phyloP scores from a whole-genome alignment of 345 rosid species.

The Aquilaria sinensis region DNA sequence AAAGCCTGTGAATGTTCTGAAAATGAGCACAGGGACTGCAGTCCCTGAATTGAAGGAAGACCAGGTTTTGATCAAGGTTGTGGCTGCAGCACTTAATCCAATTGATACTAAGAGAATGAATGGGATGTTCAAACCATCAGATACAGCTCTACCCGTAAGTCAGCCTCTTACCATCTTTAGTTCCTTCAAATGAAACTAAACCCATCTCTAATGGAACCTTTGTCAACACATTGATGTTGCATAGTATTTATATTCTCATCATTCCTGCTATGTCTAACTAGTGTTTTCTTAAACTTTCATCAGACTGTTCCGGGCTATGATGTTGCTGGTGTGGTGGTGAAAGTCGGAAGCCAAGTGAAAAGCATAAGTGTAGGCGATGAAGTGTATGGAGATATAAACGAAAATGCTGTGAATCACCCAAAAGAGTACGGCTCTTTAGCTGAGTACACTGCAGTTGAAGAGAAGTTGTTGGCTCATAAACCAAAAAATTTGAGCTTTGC shows the following conservation, averaged over 20 bases:
- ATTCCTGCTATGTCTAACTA: background rate
- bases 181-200: background rate
- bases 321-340: slow-evolving; percentile 85
- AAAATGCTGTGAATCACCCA: slow-evolving; percentile 76
- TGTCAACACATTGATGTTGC: background rate
- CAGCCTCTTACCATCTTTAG: background rate
- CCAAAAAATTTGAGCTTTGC: slow-evolving; percentile 70
- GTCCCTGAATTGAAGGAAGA: slow-evolving; percentile 75
- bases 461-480: slow-evolving; percentile 63
- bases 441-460: slow-evolving; percentile 79
- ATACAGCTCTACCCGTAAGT: slow-evolving; percentile 76
- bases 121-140: slow-evolving; percentile 84
- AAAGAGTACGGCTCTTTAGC: slow-evolving; percentile 75
- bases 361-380: slow-evolving; percentile 73
- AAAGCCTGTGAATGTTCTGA: slow-evolving; percentile 57
- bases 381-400: slow-evolving; percentile 71
- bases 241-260: background rate
- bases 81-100: slow-evolving; percentile 88
- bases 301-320: slow-evolving; percentile 92
- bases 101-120: slow-evolving; percentile 71
- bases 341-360: slow-evolving; percentile 65
- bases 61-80: slow-evolving; percentile 74
- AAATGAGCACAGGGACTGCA: slow-evolving; percentile 46
- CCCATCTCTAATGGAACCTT: no score
- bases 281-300: slow-evolving; percentile 2